phyloP scores from a whole-genome alignment of 2,329 filamentous ascomycete species.

The Aspergillus proliferans region DNA sequence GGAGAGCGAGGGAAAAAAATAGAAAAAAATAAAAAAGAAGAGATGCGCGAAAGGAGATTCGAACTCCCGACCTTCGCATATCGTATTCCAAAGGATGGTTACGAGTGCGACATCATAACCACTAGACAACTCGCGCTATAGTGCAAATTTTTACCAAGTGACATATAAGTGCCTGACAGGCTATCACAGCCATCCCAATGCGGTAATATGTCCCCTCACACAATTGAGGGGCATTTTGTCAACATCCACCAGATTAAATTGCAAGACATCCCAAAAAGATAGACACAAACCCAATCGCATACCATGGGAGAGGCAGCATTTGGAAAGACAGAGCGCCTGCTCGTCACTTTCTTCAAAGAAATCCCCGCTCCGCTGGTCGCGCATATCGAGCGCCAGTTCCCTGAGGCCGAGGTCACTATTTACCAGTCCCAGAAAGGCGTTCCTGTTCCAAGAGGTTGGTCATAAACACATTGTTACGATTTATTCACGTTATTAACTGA shows the following conservation, averaged over 20 bases:
- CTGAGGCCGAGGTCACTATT: conserved; percentile 15
- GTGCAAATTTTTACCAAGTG: background rate
- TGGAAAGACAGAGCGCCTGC: conserved; percentile 13
- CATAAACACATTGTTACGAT: background rate
- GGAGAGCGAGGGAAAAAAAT: background rate
- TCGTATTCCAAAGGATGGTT: conserved; percentile 1
- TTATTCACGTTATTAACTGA: background rate
- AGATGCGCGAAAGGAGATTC: conserved; percentile 1
- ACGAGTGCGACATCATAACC: conserved; percentile 2
- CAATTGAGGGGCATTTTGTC: too few relatives aligned
- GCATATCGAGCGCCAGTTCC: conserved; percentile 16
- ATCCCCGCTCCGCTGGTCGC: conserved; percentile 13
- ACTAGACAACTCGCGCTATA: background rate
- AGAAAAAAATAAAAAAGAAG: background rate
- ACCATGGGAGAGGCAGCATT: conserved; percentile 19
- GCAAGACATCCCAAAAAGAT: background rate
- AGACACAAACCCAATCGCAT: background rate
- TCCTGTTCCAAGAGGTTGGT: conserved; percentile 18
- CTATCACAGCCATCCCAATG: too few relatives aligned
- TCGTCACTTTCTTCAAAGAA: conserved; percentile 14
- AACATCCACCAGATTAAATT: too few relatives aligned
- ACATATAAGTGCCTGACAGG: background rate
- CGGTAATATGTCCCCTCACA: too few relatives aligned
- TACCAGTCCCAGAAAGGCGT: conserved; percentile 5
- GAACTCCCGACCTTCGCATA: conserved; percentile 2